A percentile compares a stretch with the other conserved stretches of the same genome.
These are phyloP conservation scores for Dunaliella sp. DNA, from an alignment of 139 green algal genomes.

Conservation along the genomic window DNA sequence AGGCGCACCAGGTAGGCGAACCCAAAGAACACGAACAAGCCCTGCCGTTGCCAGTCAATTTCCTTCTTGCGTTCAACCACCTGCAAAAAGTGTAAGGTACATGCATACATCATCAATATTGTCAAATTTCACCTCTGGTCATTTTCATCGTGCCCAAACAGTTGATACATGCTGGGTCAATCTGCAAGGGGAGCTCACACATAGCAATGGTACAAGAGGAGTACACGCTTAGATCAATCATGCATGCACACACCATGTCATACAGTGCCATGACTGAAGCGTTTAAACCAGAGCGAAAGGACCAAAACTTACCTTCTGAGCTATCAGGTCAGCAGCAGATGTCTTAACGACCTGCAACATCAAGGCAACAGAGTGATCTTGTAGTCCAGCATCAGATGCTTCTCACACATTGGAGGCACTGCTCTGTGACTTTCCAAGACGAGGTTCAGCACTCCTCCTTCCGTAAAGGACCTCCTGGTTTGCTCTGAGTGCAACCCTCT, in stretches of 20 bases:
- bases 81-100: no score
- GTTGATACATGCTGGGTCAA: background rate
- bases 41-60: constrained; percentile 76
- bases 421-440: no score
- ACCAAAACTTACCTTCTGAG: constrained; percentile 81
- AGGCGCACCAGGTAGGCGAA: constrained; percentile 67
- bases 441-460: no score
- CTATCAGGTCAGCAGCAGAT: constrained; percentile 80
- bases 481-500: no score
- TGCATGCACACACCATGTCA: background rate
- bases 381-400: no score
- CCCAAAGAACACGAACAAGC: constrained; percentile 77
- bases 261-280: background rate
- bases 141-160: background rate
- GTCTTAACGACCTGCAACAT: constrained; percentile 76
- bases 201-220: no score
- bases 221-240: background rate
- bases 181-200: background rate
- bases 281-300: no score
- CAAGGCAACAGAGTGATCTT: no score
- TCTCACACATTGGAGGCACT: no score
- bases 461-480: no score
- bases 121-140: background rate
- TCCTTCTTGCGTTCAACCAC: constrained; percentile 73
- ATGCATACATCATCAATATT: no score